Evolutionary conservation across 164 flowering plant genomes (phyloP), one percentile per base, ranked within the genome.

Genomic region (Platanus orientalis): DNA sequence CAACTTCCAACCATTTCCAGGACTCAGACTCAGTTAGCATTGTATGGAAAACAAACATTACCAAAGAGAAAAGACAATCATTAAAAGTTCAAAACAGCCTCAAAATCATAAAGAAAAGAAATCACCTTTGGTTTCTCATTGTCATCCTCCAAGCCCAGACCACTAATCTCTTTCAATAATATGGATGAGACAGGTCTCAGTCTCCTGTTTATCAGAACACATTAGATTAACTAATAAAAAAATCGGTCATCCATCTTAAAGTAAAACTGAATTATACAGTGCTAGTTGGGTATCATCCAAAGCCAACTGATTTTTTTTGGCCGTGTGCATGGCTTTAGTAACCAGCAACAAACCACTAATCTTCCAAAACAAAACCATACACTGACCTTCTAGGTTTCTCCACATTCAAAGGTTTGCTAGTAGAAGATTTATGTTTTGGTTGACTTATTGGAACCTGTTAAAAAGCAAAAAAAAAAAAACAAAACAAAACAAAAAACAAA

Each of bases 171-270:
- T 75, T 81, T 79, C 42, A 83, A 58, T 61, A 88, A 68, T 12
- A 78, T 6, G 24, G 92, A 81, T 23, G 97, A 85, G 21, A 80
- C 83, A 23, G 95, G 95, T 61, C 75, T 62, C 55, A 88, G 81
- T 72, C 80, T 85, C 90, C 97, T 90, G 71, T 44, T 63, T 48
- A 56, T 36, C 61, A 55, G 24, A 57, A 48, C 20, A 67, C 2
- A 27, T 10, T 58, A 62, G 27, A 40, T 49, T 36, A 44, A 19
- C 32, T 23, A n/a, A 21, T 39, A 64, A 48, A 60, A 42, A 32
- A 48, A 61, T 57, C n/a, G 65, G 6, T 32, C 28, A 60, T 50
- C 12, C 34, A 54, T 10, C 21, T 14, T 3, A 39, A 58, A 2
- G 40, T 29, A 53, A 54, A 39, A 40, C 13, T 42, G 26, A 12